These are phyloP conservation scores for Ophiosphaerella narmari DNA, from an alignment of 2,329 filamentous ascomycete genomes.

Conservation along the genomic window DNA sequence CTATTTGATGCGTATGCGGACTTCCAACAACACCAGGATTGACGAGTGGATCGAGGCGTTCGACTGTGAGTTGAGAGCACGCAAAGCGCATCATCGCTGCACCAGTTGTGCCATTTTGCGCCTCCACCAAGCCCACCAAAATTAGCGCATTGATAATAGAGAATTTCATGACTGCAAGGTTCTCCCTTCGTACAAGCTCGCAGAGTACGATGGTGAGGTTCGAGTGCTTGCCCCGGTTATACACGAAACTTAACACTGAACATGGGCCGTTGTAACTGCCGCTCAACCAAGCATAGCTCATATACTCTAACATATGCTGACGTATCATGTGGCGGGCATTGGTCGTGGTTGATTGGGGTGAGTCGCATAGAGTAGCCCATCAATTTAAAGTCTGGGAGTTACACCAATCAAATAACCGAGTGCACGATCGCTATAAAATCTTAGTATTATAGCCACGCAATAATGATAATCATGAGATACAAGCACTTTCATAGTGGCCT, in stretches of 20 bases:
- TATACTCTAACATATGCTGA: background rate
- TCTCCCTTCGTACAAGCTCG: background rate
- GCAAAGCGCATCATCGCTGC: constrained; percentile 28
- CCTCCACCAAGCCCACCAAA: background rate
- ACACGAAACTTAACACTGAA: background rate
- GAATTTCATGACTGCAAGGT: constrained; percentile 3
- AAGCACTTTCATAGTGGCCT: background rate
- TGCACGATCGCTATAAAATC: no score
- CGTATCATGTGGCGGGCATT: background rate
- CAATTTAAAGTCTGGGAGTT: no score
- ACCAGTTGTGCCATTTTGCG: constrained; percentile 7
- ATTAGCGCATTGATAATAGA: background rate
- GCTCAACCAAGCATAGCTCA: constrained; percentile 1
- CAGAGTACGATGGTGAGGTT: background rate
- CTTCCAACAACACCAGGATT: constrained; percentile 32
- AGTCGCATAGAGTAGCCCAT: background rate
- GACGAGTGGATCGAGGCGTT: constrained; percentile 35
- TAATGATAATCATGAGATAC: no score
- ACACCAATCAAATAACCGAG: no score
- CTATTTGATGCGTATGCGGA: constrained; percentile 38
- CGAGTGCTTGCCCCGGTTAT: no score
- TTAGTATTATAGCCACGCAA: no score
- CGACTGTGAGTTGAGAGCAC: constrained; percentile 36
- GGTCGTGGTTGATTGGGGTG: background rate
- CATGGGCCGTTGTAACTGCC: constrained; percentile 5